phyloP scores from a whole-genome alignment of 2,329 filamentous ascomycete genomes.

The Chrysoporthe puriensis region DNA sequence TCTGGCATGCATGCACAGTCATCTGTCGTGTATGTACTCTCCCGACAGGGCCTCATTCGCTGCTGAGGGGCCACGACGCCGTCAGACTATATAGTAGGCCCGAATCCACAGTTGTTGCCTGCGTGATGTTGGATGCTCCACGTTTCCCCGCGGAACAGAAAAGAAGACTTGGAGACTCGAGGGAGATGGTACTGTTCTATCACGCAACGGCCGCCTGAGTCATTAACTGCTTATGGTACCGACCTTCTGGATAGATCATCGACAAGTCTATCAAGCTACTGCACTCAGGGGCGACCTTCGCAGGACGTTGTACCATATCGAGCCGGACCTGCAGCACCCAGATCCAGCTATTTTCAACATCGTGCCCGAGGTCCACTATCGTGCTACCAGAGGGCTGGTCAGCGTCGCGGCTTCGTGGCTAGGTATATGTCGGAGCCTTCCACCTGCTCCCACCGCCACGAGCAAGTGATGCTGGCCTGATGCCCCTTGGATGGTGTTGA shows the following conservation, averaged over 20 bases:
- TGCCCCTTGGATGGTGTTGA: not conserved
- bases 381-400: no score
- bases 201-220: conserved; percentile 5
- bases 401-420: no score
- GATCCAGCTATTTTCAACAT: no score
- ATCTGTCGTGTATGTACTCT: conserved; percentile 12
- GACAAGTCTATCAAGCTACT: not conserved
- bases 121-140: not conserved
- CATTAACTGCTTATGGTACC: not conserved
- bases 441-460: not conserved
- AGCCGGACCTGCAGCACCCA: not conserved
- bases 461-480: not conserved
- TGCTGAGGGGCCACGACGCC: not conserved
- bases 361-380: no score
- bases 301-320: not conserved
- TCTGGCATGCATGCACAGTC: conserved; percentile 4
- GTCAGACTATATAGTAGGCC: conserved; percentile 7
- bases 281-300: not conserved
- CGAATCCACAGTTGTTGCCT: conserved; percentile 1
- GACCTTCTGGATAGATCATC: not conserved
- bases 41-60: conserved; percentile 12
- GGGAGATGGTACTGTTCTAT: not conserved
- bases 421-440: not conserved
- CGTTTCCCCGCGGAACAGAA: not conserved
- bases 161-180: no score